Evolutionary conservation across 192 early-diverging fungal genomes (phyloP), one percentile per base, ranked within the genome.

Genomic region (Coemansia sp.): DNA sequence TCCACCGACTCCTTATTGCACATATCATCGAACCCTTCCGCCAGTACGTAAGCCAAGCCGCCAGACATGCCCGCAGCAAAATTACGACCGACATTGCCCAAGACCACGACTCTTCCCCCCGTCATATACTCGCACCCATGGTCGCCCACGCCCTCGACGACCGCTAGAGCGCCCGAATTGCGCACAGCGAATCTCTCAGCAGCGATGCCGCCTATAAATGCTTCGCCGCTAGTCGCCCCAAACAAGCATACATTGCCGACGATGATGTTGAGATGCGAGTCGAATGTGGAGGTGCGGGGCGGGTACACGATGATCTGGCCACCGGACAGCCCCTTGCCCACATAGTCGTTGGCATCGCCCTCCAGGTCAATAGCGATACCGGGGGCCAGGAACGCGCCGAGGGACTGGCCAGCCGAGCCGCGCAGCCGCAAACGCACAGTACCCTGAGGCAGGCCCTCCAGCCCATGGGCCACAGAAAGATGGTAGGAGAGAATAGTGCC

Each of bases 91-190:
- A 92, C 92, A 29, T 62, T 60, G 68, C 95, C 97, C 7, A 99
- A 85, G 36, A 99, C 88, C 32, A 99, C 86, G 41, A 93, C 91
- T 41, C 94, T 87, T 50, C 97, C 97, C 50, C 97, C 97, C 7
- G 97, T 99, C 97, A 99, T 99, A 87, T 99, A 99, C 87, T 99
- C 97, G 84, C 96, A 98, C 62, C 95, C 97, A 78, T 99, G 97
- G 86, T 99, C 97, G 71, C 97, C 97, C 29, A 91, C 89, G 67
- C 97, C 97, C 81, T 99, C 97, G 38, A 94, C 92, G 6, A 99
- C 95, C 44, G 95, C 94, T 51, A 86, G 85, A 23, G 96, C 97
- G 64, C 97, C 97, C n/a, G 95, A 97, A 84, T 99, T 99, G 78
- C 97, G 90, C 62, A 99, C 97, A 64, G 91, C 91, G 85, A 99